Percentiles rank a stretch among this genome's conserved stretches.
phyloP scores from a whole-genome alignment of 805 yeast genomes.

The Candida golubevii region DNA sequence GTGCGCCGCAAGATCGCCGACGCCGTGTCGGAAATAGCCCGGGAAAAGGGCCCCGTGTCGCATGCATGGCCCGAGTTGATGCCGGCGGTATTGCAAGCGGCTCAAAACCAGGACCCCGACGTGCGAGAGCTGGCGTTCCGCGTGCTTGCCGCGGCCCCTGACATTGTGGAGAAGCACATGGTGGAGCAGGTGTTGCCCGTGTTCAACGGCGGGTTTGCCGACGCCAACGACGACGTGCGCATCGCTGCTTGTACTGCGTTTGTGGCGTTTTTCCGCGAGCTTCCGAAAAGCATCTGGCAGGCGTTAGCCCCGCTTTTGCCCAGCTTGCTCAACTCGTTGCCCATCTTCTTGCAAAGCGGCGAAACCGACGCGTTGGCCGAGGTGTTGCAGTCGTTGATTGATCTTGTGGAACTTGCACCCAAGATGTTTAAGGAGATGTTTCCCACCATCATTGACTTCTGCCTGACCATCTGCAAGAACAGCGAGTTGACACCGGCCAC shows the following conservation, averaged over 20 bases:
- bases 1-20: constrained; percentile 92
- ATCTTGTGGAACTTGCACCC: constrained; percentile 89
- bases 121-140: constrained; percentile 90
- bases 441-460: constrained; percentile 78
- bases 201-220: constrained; percentile 78
- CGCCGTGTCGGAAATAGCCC: constrained; percentile 89
- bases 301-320: constrained; percentile 77
- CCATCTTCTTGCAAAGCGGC: constrained; percentile 73
- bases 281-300: constrained; percentile 79
- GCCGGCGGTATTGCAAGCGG: constrained; percentile 68
- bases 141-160: constrained; percentile 81
- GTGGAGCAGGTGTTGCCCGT: constrained; percentile 57
- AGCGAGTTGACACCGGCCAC: constrained; percentile 74
- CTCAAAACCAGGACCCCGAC: constrained; percentile 50
- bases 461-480: constrained; percentile 78
- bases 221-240: constrained; percentile 74
- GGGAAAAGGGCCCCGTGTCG: constrained; percentile 46
- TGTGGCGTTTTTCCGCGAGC: constrained; percentile 78
- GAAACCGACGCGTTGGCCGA: constrained; percentile 78
- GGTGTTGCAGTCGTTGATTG: constrained; percentile 86
- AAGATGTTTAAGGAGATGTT: constrained; percentile 91
- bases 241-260: constrained; percentile 91
- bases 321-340: constrained; percentile 76
- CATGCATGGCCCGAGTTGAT: constrained; percentile 73
- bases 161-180: constrained; percentile 58